Base-by-base conservation (phyloP, 192 early-diverging fungal species). In the Gonapodya sp. region DNA sequence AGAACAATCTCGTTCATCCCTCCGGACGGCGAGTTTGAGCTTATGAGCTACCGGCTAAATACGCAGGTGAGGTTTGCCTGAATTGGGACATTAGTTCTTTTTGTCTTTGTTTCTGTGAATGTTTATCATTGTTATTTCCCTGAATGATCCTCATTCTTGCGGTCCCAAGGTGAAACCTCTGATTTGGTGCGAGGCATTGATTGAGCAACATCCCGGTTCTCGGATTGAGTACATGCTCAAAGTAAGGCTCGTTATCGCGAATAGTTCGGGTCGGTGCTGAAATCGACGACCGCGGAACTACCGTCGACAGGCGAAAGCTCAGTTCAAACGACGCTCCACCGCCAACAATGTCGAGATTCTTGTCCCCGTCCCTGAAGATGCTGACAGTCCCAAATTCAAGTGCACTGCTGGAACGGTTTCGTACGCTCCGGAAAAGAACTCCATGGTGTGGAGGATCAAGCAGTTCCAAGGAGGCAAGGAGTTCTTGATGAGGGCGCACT, bases 391-490 rank as follows among this genome's bases (percentile, higher is more conserved):
- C 35, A 95, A 94, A 84, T 99, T 99, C 87, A 97, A 95, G 88
- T 89, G 89, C 79, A 95, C 92, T 30, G 93, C 95, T 81, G 97
- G 97, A 0, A 92, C 91, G 2, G 96, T 95, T 72, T 87, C 90
- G 81, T 99, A 99, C 81, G 93, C 90, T n/a, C 97, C 96, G 2
- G 97, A 99, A 83, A 93, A 93, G 83, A 93, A 94, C 37, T 94
- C 95, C 36, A 89, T 98, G 78, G 93, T 99, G 18, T 99, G 97
- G 97, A 97, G 96, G 85, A 96, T 99, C 81, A 97, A 96, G 87
- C 94, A 96, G 83, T 98, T 99, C 89, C 95, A 94, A 80, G 97
- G 97, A 64, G 96, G 96, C 79, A 97, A 97, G 86, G 97, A 99
- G 82, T 97, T 95, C 79, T 87, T 96, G 79, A 93, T 98, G 88